Conservation (phyloP, 768 basidiomycete genomes). For the Hebeloma cylindrosporum region DNA sequence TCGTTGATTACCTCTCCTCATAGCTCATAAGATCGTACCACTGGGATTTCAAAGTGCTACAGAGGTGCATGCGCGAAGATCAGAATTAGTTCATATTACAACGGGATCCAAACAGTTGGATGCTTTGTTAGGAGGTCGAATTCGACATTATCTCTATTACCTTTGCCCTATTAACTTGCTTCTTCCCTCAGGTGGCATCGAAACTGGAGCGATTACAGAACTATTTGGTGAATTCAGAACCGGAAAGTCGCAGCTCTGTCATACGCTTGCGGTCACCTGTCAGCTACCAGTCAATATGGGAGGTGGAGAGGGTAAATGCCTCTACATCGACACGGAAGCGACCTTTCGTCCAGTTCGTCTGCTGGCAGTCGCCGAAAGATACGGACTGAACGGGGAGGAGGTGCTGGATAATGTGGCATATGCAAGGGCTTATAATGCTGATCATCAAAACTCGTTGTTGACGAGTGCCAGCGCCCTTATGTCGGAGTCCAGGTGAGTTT, state of each 20-base stretch:
- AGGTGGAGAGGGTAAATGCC: slow-evolving; percentile 97
- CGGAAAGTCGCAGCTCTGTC: slow-evolving; percentile 97
- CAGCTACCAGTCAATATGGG: slow-evolving; percentile 98
- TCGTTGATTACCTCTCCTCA: slow-evolving; percentile 7
- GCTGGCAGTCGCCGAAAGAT: slow-evolving; percentile 92
- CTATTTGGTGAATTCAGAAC: slow-evolving; percentile 98
- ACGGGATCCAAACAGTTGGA: slow-evolving; percentile 97
- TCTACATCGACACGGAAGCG: slow-evolving; percentile 99
- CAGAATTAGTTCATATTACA: slow-evolving; percentile 94
- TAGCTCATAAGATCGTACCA: slow-evolving; percentile 94
- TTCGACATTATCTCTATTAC: slow-evolving; percentile 8
- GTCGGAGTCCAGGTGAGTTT: slow-evolving; percentile 89
- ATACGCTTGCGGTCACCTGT: slow-evolving; percentile 97
- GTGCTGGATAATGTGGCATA: slow-evolving; percentile 98
- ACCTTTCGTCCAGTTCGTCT: slow-evolving; percentile 97
- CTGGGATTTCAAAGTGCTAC: slow-evolving; percentile 98
- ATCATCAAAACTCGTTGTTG: slow-evolving; percentile 90
- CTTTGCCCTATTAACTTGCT: slow-evolving; percentile 9
- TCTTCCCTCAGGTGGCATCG: slow-evolving; percentile 75
- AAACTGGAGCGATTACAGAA: slow-evolving; percentile 98
- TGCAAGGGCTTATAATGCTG: slow-evolving; percentile 97
- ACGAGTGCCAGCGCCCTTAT: slow-evolving; percentile 96
- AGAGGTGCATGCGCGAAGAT: slow-evolving; percentile 91
- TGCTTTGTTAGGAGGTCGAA: slow-evolving; percentile 84
- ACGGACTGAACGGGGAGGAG: slow-evolving; percentile 96